Conservation (phyloP, 768 basidiomycete species). For the Dioszegia aurantiaca region DNA sequence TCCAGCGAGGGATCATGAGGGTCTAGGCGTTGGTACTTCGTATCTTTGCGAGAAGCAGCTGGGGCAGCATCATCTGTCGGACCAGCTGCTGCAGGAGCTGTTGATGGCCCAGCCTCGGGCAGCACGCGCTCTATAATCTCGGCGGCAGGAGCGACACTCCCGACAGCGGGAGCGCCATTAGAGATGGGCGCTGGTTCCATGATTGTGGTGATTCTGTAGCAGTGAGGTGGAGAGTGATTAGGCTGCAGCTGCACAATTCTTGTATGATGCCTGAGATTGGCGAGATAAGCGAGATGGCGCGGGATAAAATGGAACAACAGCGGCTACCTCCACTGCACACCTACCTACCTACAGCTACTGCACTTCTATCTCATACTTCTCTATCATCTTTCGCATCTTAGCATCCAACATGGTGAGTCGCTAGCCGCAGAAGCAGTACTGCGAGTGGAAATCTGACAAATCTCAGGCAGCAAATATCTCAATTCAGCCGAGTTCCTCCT, state of each 20-base stretch:
- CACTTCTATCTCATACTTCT: background rate
- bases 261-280: background rate
- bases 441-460: background rate
- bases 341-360: background rate
- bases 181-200: background rate
- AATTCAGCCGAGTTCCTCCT: conserved; percentile 34
- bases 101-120: background rate
- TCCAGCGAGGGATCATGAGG: conserved; percentile 18
- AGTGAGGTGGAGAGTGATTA: background rate
- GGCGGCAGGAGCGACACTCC: background rate
- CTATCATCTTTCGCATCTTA: background rate
- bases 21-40: background rate
- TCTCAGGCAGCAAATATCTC: conserved; percentile 50
- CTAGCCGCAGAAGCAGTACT: background rate
- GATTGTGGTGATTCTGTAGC: background rate
- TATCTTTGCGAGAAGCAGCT: background rate
- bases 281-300: background rate
- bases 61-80: background rate
- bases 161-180: background rate
- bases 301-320: background rate
- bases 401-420: conserved; percentile 1
- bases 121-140: background rate
- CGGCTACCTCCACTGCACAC: background rate
- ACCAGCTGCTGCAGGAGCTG: background rate
- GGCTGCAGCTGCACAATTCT: no score